Evolutionary conservation across 2,329 filamentous ascomycete species (phyloP), one percentile per base, ranked within the genome.

Genomic region (Chalaropsis ovoidea): DNA sequence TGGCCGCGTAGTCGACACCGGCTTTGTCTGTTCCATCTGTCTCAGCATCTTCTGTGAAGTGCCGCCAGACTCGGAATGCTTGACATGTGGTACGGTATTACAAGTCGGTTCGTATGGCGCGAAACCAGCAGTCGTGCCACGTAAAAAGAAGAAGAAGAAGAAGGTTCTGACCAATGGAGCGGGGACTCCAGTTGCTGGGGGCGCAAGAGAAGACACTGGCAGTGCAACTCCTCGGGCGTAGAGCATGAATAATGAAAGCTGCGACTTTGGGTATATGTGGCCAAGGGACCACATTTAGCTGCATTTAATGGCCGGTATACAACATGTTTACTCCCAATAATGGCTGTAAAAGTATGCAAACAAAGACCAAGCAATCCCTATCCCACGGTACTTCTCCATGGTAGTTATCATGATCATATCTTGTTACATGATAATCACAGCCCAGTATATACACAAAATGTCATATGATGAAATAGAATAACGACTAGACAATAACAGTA

Each of bases 11-110:
- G 87, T 99, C 54, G 90, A 96, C 75, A 85, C 92, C 1, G 94
- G 92, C 8, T 99, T 90, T 73, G 93, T 99, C 45, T 99, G 94
- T 78, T 95, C 90, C 68, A 91, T 99, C 70, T 99, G 94, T 73
- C 79, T 99, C 56, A 95, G 90, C 75, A 99, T 95, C 71, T 96
- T 95, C 74, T 96, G 91, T 76, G 79, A 83, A 71, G 74, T 81
- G 1, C 82, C 82, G 0, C 75, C 75, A 2, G 82, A 83, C 63
- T 84, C 83, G 1, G 83, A 86, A 69, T 96, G 91, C 74, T 77
- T 94, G 69, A 95, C 90, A 0, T 96, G 91, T 73, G 90, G 88
- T 1, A 93, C 88, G 2, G 83, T 85, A 71, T 78, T 96, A 39
- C 80, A 85, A n/a, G 76, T 92, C n/a, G 87, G 87, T 0, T 83